Percentiles rank a stretch among this genome's conserved stretches.
phyloP scores from a whole-genome alignment of 805 yeast genomes.

The Saccharomycopsis oosterbeekiorum region DNA sequence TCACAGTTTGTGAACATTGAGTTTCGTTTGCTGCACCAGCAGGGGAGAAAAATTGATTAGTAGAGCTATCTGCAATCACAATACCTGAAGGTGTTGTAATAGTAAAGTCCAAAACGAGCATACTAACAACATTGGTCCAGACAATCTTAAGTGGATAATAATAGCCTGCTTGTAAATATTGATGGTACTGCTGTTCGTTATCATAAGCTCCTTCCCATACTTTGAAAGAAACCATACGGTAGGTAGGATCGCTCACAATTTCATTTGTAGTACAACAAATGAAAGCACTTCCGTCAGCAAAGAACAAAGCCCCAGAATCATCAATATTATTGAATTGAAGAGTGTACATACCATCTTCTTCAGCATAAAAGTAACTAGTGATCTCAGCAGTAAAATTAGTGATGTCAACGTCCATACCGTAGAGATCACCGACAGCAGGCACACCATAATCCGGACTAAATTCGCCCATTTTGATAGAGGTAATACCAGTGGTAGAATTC shows the following conservation, averaged over 20 bases:
- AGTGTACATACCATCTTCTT: constrained; percentile 25
- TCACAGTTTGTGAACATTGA: no score
- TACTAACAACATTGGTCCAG: constrained; percentile 19
- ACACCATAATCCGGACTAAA: not conserved
- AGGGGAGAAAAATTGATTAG: constrained; percentile 1
- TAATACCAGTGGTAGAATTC: no score
- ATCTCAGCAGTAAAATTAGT: constrained; percentile 23
- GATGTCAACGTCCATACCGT: constrained; percentile 5
- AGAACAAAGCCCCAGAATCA: constrained; percentile 27
- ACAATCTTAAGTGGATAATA: constrained; percentile 26
- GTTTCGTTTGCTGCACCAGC: not conserved
- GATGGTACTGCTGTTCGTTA: not conserved
- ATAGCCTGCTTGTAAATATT: constrained; percentile 21
- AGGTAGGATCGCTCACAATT: not conserved
- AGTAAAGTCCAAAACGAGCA: constrained; percentile 17
- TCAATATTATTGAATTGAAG: constrained; percentile 23
- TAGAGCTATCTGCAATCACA: not conserved
- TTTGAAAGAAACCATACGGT: not conserved
- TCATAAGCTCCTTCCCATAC: not conserved
- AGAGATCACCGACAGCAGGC: not conserved
- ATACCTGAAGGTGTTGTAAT: constrained; percentile 8
- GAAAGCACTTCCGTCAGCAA: constrained; percentile 26
- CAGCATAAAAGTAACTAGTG: constrained; percentile 25
- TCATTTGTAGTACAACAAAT: constrained; percentile 25
- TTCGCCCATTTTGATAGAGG: not conserved